phyloP scores from a whole-genome alignment of 768 basidiomycete genomes.

The Mycena pura region DNA sequence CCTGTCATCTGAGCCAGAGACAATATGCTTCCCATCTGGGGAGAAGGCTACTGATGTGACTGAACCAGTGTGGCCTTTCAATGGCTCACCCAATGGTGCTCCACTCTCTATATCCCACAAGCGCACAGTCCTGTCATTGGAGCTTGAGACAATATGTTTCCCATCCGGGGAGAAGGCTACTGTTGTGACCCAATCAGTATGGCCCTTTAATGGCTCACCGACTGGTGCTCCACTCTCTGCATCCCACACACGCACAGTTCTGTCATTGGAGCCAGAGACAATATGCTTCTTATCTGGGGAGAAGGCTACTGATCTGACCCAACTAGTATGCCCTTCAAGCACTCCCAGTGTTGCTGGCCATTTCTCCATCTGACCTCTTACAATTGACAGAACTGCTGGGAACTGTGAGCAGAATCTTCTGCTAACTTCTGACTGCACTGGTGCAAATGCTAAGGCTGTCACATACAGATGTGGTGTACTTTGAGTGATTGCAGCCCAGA shows the following conservation, averaged over 20 bases:
- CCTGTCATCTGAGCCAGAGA: too few relatives aligned
- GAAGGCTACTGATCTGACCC: too few relatives aligned
- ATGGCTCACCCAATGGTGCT: neutral
- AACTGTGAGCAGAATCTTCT: neutral
- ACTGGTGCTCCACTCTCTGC: neutral
- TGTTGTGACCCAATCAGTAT: neutral
- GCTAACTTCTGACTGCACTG: neutral
- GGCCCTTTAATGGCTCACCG: neutral
- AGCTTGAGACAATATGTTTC: too few relatives aligned
- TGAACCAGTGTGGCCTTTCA: neutral
- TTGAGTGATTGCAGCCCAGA: neutral
- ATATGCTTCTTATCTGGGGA: too few relatives aligned
- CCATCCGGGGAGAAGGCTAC: too few relatives aligned
- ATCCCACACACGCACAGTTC: too few relatives aligned
- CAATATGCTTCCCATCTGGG: neutral
- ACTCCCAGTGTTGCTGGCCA: neutral
- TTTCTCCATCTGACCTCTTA: neutral
- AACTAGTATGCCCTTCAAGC: neutral
- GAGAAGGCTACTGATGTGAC: neutral
- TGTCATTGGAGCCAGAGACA: too few relatives aligned
- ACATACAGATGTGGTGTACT: constrained; percentile 8
- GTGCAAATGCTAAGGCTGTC: neutral
- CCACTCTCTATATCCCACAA: too few relatives aligned
- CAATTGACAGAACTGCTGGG: neutral
- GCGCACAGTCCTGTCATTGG: too few relatives aligned